Evolutionary conservation across 2,329 filamentous ascomycete genomes (phyloP).

Genomic region (Ramularia endophylla): DNA sequence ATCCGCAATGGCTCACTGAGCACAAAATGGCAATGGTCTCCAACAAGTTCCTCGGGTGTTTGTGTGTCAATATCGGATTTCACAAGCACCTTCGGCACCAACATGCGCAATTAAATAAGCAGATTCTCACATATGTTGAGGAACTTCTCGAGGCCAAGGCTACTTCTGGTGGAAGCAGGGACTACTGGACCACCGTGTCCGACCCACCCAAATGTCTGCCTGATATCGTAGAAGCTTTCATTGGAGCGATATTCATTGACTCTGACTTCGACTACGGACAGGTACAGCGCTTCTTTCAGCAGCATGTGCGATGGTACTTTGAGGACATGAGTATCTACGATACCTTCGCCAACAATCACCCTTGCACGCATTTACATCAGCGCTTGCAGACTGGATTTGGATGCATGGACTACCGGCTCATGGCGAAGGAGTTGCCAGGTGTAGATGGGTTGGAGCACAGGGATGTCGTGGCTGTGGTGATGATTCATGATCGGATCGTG

Average conservation of each 20-base stretch:
- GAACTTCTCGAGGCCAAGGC: constrained; percentile 52
- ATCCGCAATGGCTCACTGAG: constrained; percentile 95
- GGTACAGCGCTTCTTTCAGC: constrained; percentile 72
- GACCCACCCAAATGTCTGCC: constrained; percentile 71
- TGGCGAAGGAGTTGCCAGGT: constrained; percentile 46
- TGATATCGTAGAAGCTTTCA: constrained; percentile 81
- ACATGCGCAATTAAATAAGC: constrained; percentile 45
- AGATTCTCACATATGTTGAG: constrained; percentile 50
- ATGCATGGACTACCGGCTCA: constrained; percentile 57
- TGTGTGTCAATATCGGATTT: constrained; percentile 73
- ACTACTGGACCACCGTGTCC: constrained; percentile 63
- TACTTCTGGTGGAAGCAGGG: constrained; percentile 45
- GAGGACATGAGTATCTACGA: constrained; percentile 83
- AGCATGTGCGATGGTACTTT: constrained; percentile 71
- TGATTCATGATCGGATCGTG: constrained; percentile 68
- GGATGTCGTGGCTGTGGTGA: constrained; percentile 61
- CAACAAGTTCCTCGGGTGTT: constrained; percentile 83
- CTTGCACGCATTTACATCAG: constrained; percentile 61
- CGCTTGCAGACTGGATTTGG: constrained; percentile 58
- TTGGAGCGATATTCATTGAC: constrained; percentile 90
- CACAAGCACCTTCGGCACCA: constrained; percentile 62
- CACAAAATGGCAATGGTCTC: constrained; percentile 99
- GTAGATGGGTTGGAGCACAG: constrained; percentile 40
- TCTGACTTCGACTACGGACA: constrained; percentile 68
- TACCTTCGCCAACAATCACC: constrained; percentile 78